Conservation (phyloP, 805 yeast genomes). For the Danielia reshetovae region DNA sequence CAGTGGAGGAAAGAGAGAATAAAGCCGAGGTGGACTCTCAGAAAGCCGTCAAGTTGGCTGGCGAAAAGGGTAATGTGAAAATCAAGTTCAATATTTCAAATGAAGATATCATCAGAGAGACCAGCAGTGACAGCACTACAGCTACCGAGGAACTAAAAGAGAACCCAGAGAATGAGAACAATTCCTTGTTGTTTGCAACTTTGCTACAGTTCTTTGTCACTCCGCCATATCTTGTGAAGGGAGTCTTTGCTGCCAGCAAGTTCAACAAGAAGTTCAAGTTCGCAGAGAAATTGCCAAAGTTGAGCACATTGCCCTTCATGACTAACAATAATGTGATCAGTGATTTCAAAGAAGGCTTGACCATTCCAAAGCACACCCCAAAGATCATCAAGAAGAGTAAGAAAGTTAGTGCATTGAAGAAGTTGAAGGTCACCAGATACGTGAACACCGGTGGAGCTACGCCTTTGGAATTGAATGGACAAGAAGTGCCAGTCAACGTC, state of each 20-base stretch:
- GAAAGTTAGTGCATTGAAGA: constrained; percentile 32
- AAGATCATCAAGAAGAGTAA: constrained; percentile 40
- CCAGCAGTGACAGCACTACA: constrained; percentile 11
- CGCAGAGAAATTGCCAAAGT: constrained; percentile 68
- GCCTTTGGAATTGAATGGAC: constrained; percentile 51
- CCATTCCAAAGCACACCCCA: constrained; percentile 42
- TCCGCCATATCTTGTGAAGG: constrained; percentile 72
- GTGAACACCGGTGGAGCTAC: constrained; percentile 70
- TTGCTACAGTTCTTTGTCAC: constrained; percentile 78
- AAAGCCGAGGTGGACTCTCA: constrained; percentile 19
- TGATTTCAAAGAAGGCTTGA: constrained; percentile 60
- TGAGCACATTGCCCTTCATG: constrained; percentile 76
- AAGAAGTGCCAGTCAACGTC: constrained; percentile 68
- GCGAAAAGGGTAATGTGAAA: constrained; percentile 24
- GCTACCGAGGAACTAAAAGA: constrained; percentile 12
- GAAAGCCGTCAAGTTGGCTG: constrained; percentile 20
- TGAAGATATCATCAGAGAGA: constrained; percentile 23
- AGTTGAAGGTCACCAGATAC: constrained; percentile 58
- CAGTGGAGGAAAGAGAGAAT: constrained; percentile 14
- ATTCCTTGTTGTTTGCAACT: constrained; percentile 57
- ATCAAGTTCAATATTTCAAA: constrained; percentile 28
- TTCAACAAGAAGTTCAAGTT: constrained; percentile 46
- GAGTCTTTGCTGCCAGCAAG: constrained; percentile 49
- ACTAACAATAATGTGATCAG: constrained; percentile 34
- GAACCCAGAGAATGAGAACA: constrained; percentile 20